A percentile compares a stretch with the other conserved stretches of the same genome.
These are phyloP conservation scores for Cyberlindnera veronae DNA, from an alignment of 805 yeast genomes.

Conservation along the genomic window DNA sequence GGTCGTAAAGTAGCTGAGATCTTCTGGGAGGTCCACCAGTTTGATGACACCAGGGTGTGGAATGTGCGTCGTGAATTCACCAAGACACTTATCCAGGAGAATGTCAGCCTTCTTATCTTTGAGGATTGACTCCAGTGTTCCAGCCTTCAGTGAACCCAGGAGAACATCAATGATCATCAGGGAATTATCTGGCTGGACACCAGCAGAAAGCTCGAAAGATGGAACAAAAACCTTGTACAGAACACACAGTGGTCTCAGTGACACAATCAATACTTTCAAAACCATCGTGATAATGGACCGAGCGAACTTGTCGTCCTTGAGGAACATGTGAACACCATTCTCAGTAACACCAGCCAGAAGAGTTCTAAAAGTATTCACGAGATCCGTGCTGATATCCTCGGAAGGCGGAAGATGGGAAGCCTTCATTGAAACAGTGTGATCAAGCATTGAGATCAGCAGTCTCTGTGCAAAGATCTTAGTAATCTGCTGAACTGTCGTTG, in stretches of 20 bases:
- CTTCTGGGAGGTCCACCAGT: conserved; percentile 49
- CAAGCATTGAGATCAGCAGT: conserved; percentile 3
- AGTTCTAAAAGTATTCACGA: conserved; percentile 2
- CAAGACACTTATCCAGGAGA: neutral
- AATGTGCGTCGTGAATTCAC: neutral
- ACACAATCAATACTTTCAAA: conserved; percentile 14
- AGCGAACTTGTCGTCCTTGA: conserved; percentile 9
- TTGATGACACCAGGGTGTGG: conserved; percentile 52
- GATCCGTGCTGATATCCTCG: neutral
- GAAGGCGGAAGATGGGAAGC: conserved; percentile 1
- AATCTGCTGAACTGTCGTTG: neutral
- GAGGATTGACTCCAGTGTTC: conserved; percentile 7
- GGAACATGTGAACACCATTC: neutral
- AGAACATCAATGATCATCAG: conserved; percentile 15
- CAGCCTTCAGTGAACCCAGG: conserved; percentile 12
- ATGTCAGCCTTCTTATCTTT: neutral
- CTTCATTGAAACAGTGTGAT: neutral
- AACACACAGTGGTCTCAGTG: conserved; percentile 21
- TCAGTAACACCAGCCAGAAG: conserved; percentile 1
- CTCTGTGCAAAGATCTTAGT: conserved; percentile 10
- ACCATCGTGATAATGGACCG: conserved; percentile 6
- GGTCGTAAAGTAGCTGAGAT: conserved; percentile 39
- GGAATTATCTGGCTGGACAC: too few species aligned
- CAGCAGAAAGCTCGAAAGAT: conserved; percentile 9
- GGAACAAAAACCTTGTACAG: conserved; percentile 22